phyloP scores from a whole-genome alignment of 306 rosid species.

The Pyrus betulifolia region DNA sequence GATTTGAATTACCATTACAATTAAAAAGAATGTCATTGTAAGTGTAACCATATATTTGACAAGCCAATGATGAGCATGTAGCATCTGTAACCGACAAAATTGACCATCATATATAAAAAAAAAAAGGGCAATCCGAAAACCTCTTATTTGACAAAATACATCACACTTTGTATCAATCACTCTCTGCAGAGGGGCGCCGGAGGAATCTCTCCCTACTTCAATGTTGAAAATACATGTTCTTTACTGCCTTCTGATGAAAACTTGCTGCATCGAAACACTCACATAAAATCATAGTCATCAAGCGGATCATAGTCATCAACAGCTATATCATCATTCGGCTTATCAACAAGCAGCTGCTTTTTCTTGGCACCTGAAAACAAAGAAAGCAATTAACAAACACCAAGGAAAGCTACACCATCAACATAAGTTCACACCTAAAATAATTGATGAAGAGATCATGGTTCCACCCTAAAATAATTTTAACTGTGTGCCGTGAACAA shows the following conservation, averaged over 20 bases:
- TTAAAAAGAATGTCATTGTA: not conserved
- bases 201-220: not conserved
- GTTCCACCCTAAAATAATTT: too few relatives aligned
- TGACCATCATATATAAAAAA: not conserved
- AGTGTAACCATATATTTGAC: not conserved
- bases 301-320: constrained; percentile 44
- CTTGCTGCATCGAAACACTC: constrained; percentile 17
- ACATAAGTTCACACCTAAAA: not conserved
- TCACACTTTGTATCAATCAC: constrained; percentile 2
- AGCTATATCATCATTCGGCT: constrained; percentile 70
- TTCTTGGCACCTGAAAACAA: constrained; percentile 62
- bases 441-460: too few relatives aligned
- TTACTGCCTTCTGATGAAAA: not conserved
- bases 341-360: constrained; percentile 80
- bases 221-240: constrained; percentile 9
- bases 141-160: constrained; percentile 9
- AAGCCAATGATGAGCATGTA: not conserved
- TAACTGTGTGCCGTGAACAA: too few relatives aligned
- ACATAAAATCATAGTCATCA: constrained; percentile 91
- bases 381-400: not conserved
- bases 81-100: constrained; percentile 4
- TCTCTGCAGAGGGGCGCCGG: not conserved
- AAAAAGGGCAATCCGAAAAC: not conserved
- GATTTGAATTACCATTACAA: too few relatives aligned
- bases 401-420: not conserved